Conservation (phyloP, 208 protist genomes). For the Phytomonas sp. region DNA sequence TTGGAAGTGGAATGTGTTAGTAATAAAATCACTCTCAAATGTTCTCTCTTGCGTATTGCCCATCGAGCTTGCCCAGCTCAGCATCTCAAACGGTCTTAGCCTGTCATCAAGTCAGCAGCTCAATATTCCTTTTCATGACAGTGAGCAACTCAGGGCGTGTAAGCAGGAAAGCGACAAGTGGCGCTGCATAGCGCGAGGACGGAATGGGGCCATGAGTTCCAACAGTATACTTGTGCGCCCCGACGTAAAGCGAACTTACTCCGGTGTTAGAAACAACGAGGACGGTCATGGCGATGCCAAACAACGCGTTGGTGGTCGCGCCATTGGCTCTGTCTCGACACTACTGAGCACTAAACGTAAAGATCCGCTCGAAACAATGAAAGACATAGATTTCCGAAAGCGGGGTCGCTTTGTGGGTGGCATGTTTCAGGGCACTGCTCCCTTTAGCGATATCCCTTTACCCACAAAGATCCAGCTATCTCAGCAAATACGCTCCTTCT, state of each 20-base stretch:
- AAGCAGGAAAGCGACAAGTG: slow-evolving; percentile 63
- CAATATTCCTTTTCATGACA: slow-evolving; percentile 19
- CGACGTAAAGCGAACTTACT: slow-evolving; percentile 7
- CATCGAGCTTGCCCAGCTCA: slow-evolving; percentile 52
- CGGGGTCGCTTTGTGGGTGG: slow-evolving; percentile 70
- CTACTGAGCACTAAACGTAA: slow-evolving; percentile 53
- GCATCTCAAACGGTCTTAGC: slow-evolving; percentile 26
- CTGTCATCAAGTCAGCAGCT: slow-evolving; percentile 20
- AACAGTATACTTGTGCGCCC: slow-evolving; percentile 68
- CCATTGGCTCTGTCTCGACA: slow-evolving; percentile 61
- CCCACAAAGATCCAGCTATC: slow-evolving; percentile 74
- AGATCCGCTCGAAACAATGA: slow-evolving; percentile 64
- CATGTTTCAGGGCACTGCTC: slow-evolving; percentile 46
- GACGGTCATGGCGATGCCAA: background rate
- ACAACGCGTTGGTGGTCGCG: slow-evolving; percentile 18
- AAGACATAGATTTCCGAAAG: slow-evolving; percentile 73
- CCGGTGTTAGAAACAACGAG: background rate
- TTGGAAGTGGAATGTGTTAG: slow-evolving; percentile 77
- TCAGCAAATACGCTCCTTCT: slow-evolving; percentile 69
- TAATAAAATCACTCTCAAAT: slow-evolving; percentile 40
- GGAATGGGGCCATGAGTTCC: slow-evolving; percentile 70
- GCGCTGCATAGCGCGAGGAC: slow-evolving; percentile 55
- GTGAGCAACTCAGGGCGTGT: slow-evolving; percentile 52
- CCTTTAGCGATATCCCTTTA: slow-evolving; percentile 57
- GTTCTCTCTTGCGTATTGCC: slow-evolving; percentile 45